Evolutionary conservation across 768 basidiomycete genomes (phyloP).

Genomic region (Russula lepida): DNA sequence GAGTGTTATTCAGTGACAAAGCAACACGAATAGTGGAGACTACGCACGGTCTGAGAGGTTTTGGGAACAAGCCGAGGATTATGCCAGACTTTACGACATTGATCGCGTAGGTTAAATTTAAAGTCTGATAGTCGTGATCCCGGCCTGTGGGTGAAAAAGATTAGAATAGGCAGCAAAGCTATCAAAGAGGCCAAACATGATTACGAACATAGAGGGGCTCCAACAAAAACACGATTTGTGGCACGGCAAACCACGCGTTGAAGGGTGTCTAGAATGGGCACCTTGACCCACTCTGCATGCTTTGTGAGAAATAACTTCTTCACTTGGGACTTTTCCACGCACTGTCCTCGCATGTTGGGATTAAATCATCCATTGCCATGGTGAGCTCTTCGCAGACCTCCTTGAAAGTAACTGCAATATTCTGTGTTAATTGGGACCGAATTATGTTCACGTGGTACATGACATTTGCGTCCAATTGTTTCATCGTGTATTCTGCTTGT

Average conservation of each 20-base stretch:
- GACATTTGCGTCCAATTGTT: neutral
- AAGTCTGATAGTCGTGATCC: conserved; percentile 35
- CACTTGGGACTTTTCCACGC: neutral
- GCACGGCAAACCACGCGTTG: no score
- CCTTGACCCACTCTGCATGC: conserved; percentile 31
- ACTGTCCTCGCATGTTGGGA: no score
- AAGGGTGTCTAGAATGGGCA: conserved; percentile 21
- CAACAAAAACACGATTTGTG: no score
- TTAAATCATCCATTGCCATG: neutral
- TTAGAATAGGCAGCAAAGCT: neutral
- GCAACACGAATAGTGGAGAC: no score
- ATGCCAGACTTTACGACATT: conserved; percentile 29
- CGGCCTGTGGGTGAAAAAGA: conserved; percentile 33
- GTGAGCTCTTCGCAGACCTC: neutral
- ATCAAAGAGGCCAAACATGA: neutral
- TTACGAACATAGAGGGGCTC: conserved; percentile 33
- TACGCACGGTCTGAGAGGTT: conserved; percentile 36
- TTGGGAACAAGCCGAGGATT: conserved; percentile 35
- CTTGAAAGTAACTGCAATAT: neutral
- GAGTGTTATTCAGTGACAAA: neutral
- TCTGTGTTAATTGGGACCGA: neutral
- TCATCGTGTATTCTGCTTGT: neutral
- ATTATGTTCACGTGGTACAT: neutral
- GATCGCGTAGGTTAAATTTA: conserved; percentile 32
- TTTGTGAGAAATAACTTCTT: neutral